Conservation (phyloP, 495 filamentous ascomycete genomes). For the Penicillium paxilli region DNA sequence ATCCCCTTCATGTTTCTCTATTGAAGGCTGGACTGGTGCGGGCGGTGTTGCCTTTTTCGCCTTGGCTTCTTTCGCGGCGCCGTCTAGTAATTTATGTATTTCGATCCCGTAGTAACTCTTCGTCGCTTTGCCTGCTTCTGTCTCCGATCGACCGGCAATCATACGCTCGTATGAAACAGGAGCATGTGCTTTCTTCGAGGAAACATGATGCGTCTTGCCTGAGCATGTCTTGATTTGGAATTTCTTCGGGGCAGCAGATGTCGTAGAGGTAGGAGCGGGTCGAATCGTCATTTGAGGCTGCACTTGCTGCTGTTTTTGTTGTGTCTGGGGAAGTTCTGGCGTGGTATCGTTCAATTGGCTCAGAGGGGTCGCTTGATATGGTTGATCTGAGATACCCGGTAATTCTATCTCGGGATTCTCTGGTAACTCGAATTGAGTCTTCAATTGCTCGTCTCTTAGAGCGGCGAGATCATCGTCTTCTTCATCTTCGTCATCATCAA, state of each 20-base stretch:
- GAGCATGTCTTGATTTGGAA: constrained; percentile 63
- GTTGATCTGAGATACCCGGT: constrained; percentile 6
- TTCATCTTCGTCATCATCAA: constrained; percentile 45
- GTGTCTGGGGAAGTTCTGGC: constrained; percentile 2
- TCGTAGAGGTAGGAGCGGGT: constrained; percentile 15
- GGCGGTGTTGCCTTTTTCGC: constrained; percentile 28
- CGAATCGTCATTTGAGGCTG: constrained; percentile 11
- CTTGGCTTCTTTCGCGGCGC: constrained; percentile 54
- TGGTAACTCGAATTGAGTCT: constrained; percentile 38
- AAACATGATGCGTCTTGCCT: constrained; percentile 60
- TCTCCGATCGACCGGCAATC: constrained; percentile 66
- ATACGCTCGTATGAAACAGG: constrained; percentile 65
- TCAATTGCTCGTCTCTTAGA: constrained; percentile 34
- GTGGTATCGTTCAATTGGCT: constrained; percentile 2
- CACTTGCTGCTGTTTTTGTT: background rate
- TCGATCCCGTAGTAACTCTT: constrained; percentile 90
- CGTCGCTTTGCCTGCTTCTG: constrained; percentile 68
- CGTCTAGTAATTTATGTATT: constrained; percentile 77
- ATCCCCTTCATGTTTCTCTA: constrained; percentile 39
- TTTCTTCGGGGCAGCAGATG: constrained; percentile 18
- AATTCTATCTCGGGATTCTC: constrained; percentile 26
- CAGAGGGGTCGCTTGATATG: constrained; percentile 1
- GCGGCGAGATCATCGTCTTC: constrained; percentile 38
- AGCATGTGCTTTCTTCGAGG: constrained; percentile 45
- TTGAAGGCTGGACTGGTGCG: constrained; percentile 30